Evolutionary conservation across 345 rosid genomes (phyloP), one percentile per base, ranked within the genome.

Genomic region (Toxicodendron radicans): DNA sequence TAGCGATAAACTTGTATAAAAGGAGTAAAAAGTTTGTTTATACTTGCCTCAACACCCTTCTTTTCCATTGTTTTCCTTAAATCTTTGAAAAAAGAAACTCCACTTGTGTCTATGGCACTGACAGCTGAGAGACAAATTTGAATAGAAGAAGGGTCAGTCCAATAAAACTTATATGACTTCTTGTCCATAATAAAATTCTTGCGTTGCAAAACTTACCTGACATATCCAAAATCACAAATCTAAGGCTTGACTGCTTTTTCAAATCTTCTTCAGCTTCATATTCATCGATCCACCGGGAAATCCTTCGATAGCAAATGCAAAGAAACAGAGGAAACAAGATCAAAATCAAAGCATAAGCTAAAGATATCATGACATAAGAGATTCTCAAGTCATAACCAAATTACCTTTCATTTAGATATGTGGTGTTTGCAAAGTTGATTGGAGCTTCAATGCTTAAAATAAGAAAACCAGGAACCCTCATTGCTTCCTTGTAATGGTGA

Each of bases 381-480:
- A 41, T 27, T 72, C 53, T 53, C n/a, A 65, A 74, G 72, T 35
- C 48, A 64, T 38, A 5, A 54, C 45, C 72, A 10, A 71, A 27
- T 27, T 27, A 90, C 98, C 98, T 89, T 76, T 95, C 98, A 20
- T 90, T 87, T 80, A 95, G 94, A 81, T 95, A 95, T 4, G 85
- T 86, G 23, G 94, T 78, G 71, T 95, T 95, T 48, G 98, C 93
- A 73, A 95, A 95, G 76, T 92, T 95, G 81, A 95, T 85, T 1
- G 97, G 90, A 56, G 99, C 80, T 85, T 92, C 95, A 20, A 92
- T 79, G 85, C 97, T 83, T 59, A 95, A 78, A 56, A 95, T 82
- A 66, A 95, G 92, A 75, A 92, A 85, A 32, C 93, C 99, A 0
- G 94, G 94, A 45, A 91, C 81, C 81, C 75, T 87, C 20, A 77